Base-by-base conservation (phyloP, 2,329 filamentous ascomycete species). In the Paracoccidioides brasiliensis region DNA sequence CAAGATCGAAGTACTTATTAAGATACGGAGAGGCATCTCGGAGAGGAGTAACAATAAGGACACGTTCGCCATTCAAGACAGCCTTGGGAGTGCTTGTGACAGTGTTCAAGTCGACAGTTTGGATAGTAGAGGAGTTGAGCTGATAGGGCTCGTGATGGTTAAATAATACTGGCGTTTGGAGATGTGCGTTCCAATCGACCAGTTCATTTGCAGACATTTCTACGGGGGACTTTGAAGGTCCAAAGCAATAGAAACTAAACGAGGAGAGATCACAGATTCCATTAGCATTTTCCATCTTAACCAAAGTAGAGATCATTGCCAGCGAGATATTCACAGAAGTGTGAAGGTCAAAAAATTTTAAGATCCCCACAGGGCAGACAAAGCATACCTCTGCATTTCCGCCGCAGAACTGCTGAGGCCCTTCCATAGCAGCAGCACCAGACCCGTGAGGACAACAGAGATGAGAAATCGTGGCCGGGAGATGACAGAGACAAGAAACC, bases 201-300 rank as follows among this genome's bases (percentile, higher is more conserved):
- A 91, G 85, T 69, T 98, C 93, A 69, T 96, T 96, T 55, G 85
- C 76, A 44, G 86, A 82, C 89, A 98, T 95, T 61, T 93, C 83
- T 83, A 95, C 94, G 54, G 93, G 93, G n/a, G 93, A 82, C 76
- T 94, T 96, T 30, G 86, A 82, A 12, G 93, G 91, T 10, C 93
- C 93, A 80, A 90, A 97, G 77, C 93, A 98, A 74, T 95, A 95
- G 74, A 95, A 96, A 74, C 91, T 97, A 67, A 60, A 60, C 41
- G 57, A 42, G 53, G 40, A 56, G 56, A 40, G 35, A 33, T 9
- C 45, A 42, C 46, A 50, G 57, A 52, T 59, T 58, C 22, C 38
- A 53, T 37, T 37, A 51, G 48, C 35, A 51, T 32, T 51, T 51
- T 22, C 46, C 41, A 43, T n/a, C 15, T 9, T 37, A 7, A 7